phyloP scores from a whole-genome alignment of 306 rosid species.

The Rosa multiflora region DNA sequence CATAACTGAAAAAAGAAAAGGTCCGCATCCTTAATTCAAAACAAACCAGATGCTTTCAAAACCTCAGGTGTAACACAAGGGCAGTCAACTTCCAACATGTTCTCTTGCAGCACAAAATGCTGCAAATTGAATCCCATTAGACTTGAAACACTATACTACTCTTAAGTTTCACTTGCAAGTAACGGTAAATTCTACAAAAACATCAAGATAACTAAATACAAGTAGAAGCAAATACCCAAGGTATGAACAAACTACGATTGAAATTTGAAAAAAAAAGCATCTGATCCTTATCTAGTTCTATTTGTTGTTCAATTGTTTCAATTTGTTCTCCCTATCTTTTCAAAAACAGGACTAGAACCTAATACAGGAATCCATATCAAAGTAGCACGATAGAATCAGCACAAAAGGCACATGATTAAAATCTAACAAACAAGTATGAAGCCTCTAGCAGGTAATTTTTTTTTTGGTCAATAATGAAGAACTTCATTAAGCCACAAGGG shows the following conservation, averaged over 20 bases:
- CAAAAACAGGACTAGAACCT: not conserved
- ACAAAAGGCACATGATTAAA: not conserved
- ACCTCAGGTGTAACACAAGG: constrained; percentile 95
- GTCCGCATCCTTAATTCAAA: too few species aligned
- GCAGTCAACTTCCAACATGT: constrained; percentile 95
- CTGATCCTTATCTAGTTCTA: too few species aligned
- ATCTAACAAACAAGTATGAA: not conserved
- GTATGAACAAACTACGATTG: not conserved
- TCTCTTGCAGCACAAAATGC: constrained; percentile 94
- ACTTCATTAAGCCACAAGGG: too few species aligned
- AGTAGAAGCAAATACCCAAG: not conserved
- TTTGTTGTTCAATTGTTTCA: not conserved
- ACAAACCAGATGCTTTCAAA: constrained; percentile 71
- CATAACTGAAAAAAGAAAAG: too few species aligned
- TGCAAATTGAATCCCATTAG: constrained; percentile 24
- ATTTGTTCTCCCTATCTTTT: not conserved
- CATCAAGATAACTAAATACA: not conserved
- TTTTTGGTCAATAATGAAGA: too few species aligned
- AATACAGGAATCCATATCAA: not conserved
- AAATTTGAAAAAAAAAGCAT: not conserved
- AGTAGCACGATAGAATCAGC: not conserved
- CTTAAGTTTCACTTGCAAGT: not conserved
- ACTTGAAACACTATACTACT: not conserved
- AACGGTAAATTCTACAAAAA: not conserved
- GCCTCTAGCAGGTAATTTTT: not conserved